Conservation (phyloP, 805 yeast genomes). For the Tetrapisispora iriomotensis region DNA sequence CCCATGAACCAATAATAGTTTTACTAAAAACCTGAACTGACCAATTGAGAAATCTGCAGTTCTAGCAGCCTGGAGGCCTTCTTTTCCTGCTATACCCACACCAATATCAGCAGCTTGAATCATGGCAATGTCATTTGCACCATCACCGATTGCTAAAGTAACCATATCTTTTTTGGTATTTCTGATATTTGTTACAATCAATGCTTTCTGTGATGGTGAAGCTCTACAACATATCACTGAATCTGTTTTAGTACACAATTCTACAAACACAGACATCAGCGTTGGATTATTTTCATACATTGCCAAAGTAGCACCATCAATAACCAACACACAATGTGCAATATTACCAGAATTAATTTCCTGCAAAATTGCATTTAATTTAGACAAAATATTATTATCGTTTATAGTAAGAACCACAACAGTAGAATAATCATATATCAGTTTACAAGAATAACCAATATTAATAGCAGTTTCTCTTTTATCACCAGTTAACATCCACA, state of each 20-base stretch:
- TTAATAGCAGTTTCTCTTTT: conserved; percentile 96
- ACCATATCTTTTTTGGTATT: conserved; percentile 57
- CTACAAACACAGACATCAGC: conserved; percentile 65
- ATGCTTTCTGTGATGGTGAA: conserved; percentile 92
- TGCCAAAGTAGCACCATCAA: conserved; percentile 84
- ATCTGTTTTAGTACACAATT: conserved; percentile 77
- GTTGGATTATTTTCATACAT: conserved; percentile 66
- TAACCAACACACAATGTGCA: conserved; percentile 90
- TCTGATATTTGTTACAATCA: conserved; percentile 76
- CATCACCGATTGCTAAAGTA: conserved; percentile 95
- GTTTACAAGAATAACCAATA: conserved; percentile 88
- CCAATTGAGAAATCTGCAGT: conserved; percentile 92
- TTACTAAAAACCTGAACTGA: conserved; percentile 77
- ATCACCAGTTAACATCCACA: conserved; percentile 99
- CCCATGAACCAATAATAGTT: conserved; percentile 86
- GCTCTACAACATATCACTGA: conserved; percentile 95
- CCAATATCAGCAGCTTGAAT: conserved; percentile 98
- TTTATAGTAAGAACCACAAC: conserved; percentile 55
- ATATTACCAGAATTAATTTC: conserved; percentile 64
- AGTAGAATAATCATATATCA: conserved; percentile 87
- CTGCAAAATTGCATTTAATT: conserved; percentile 64
- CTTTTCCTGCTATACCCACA: conserved; percentile 93
- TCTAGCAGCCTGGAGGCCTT: conserved; percentile 94
- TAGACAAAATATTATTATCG: conserved; percentile 52
- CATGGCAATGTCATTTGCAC: conserved; percentile 99